These are phyloP conservation scores for Nidula niveotomentosa DNA, from an alignment of 1,284 basidiomycete species.

Conservation along the genomic window DNA sequence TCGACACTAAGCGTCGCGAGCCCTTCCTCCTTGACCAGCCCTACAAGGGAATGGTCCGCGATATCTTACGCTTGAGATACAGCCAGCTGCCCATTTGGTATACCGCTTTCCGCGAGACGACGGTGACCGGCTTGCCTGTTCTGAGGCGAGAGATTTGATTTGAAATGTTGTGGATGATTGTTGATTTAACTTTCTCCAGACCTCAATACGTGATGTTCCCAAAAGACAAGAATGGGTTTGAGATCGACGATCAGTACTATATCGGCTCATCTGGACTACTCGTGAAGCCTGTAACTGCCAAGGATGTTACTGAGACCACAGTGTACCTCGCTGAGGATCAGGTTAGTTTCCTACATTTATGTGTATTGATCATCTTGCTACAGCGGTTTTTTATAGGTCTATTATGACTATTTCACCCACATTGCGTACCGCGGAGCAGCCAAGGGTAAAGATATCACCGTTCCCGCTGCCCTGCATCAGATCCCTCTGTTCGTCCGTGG, in stretches of 20 bases:
- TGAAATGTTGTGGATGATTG: background rate
- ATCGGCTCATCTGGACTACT: conserved; percentile 88
- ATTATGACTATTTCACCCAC: conserved; percentile 92
- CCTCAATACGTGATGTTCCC: conserved; percentile 97
- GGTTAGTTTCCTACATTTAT: conserved; percentile 31
- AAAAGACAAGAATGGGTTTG: conserved; percentile 80
- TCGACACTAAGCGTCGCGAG: conserved; percentile 97
- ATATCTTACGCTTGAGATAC: conserved; percentile 85
- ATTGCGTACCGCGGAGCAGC: conserved; percentile 63
- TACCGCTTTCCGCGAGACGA: conserved; percentile 90
- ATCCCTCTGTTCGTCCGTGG: conserved; percentile 90
- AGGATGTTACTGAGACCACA: conserved; percentile 68
- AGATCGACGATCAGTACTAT: conserved; percentile 94
- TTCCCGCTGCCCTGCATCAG: conserved; percentile 77
- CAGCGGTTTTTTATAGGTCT: conserved; percentile 54
- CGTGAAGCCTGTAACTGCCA: conserved; percentile 87
- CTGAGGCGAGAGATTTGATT: conserved; percentile 53
- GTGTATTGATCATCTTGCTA: background rate
- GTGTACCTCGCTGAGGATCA: conserved; percentile 91
- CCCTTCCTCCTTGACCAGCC: conserved; percentile 93
- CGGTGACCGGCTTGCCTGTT: conserved; percentile 78
- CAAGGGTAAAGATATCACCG: conserved; percentile 66
- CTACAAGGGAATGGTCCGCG: conserved; percentile 79
- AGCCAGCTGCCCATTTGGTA: conserved; percentile 94
- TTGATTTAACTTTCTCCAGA: conserved; percentile 34